phyloP scores from a whole-genome alignment of 768 basidiomycete genomes.

The Gymnopilus dilepis region DNA sequence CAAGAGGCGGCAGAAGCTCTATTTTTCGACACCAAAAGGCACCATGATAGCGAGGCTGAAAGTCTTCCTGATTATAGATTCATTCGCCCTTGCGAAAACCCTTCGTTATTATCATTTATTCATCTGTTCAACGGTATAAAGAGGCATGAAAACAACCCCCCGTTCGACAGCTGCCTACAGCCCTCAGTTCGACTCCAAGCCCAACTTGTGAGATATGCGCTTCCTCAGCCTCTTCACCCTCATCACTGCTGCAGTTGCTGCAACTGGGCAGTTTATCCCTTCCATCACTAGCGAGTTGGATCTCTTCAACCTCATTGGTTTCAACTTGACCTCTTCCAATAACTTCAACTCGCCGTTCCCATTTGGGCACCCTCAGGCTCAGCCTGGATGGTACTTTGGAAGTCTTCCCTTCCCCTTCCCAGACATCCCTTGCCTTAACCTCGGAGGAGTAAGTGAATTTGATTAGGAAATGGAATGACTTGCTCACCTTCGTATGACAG shows the following conservation, averaged over 20 bases:
- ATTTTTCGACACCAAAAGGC: neutral
- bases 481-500: slow-evolving; percentile 27
- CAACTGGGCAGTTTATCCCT: too few relatives aligned
- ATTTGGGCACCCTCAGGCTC: slow-evolving; percentile 38
- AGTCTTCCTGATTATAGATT: neutral
- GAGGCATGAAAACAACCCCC: neutral
- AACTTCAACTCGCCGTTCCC: slow-evolving; percentile 44
- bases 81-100: neutral
- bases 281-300: slow-evolving; percentile 15
- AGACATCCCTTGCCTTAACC: slow-evolving; percentile 34
- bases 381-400: slow-evolving; percentile 53
- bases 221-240: slow-evolving; percentile 33
- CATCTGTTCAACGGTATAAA: slow-evolving; percentile 6
- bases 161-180: slow-evolving; percentile 11
- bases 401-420: slow-evolving; percentile 32
- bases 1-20: slow-evolving; percentile 1
- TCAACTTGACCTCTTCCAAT: slow-evolving; percentile 37
- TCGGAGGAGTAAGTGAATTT: slow-evolving; percentile 30
- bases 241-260: slow-evolving; percentile 27
- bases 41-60: neutral
- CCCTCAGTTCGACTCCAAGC: neutral
- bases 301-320: slow-evolving; percentile 24
- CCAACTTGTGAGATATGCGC: slow-evolving; percentile 31
- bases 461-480: neutral
- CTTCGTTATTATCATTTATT: neutral